Conservation (phyloP, 1,284 basidiomycete species). For the Omphalotus olearius region DNA sequence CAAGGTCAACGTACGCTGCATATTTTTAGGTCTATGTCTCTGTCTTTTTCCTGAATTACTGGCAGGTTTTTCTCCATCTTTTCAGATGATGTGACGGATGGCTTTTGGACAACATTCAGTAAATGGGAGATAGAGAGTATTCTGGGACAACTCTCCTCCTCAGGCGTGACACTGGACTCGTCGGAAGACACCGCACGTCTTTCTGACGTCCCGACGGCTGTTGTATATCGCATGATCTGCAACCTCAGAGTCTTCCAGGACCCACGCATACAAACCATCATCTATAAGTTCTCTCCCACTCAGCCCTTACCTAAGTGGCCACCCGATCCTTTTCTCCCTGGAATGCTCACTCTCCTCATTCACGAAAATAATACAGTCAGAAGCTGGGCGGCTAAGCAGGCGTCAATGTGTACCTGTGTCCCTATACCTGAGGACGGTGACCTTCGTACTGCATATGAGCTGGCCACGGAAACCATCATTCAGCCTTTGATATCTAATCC, state of each 20-base stretch:
- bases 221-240: conserved; percentile 64
- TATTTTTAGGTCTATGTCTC: not conserved
- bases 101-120: conserved; percentile 66
- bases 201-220: conserved; percentile 38
- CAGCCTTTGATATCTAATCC: conserved; percentile 15
- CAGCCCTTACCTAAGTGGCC: conserved; percentile 46
- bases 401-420: conserved; percentile 31
- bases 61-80: conserved; percentile 68
- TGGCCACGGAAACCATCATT: conserved; percentile 37
- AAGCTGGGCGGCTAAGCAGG: conserved; percentile 53
- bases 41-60: not conserved
- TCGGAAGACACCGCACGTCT: conserved; percentile 23
- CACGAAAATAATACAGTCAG: conserved; percentile 45
- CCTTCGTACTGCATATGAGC: conserved; percentile 42
- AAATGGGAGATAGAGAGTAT: conserved; percentile 59
- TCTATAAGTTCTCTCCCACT: conserved; percentile 37
- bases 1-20: conserved; percentile 62
- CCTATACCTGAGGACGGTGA: conserved; percentile 41
- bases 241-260: conserved; percentile 61
- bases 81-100: conserved; percentile 37
- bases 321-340: conserved; percentile 50
- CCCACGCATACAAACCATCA: conserved; percentile 39
- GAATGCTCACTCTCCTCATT: conserved; percentile 57
- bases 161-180: conserved; percentile 5
- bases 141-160: conserved; percentile 35